Evolutionary conservation across 345 rosid species (phyloP), one percentile per base, ranked within the genome.

Genomic region (Eucalyptus sideroxylon): DNA sequence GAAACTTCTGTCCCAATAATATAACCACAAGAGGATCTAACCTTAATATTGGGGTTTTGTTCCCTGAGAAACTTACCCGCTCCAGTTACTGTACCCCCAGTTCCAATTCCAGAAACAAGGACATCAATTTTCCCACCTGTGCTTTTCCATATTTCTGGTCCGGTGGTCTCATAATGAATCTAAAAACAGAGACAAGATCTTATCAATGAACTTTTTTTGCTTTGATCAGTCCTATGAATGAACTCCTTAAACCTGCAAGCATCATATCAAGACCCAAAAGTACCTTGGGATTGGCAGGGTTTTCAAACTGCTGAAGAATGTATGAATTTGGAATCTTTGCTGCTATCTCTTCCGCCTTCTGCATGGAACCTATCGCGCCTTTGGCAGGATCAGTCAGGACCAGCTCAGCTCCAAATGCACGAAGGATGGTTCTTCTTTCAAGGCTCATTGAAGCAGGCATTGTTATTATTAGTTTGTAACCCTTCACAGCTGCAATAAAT

Each of bases 401-500:
- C 89, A 96, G 91, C 94, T 95, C 96, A 87, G 97, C 96, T 88
- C 98, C 97, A 90, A 96, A 95, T 87, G 94, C 98, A 77, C 93
- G 94, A 55, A 96, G 98, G 88, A 96, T 93, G 92, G 94, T 96
- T 93, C 97, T 94, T 94, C 98, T 95, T 90, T 96, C 98, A 17
- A 95, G 91, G 91, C 98, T 96, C 98, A 96, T 94, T 24, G 97
- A 93, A 89, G 98, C 92, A 87, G 98, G 98, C 98, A 96, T 96
- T 47, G 96, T 94, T 80, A 96, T 93, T 72, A 96, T 95, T 49
- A 95, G 95, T 87, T 42, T 94, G 92, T 96, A 96, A 69, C 98
- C 95, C 92, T 94, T 96, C 23, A 95, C 96, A 67, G 98, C 97
- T 56, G 97, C 97, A 90, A 94, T 92, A 90, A 96, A 96, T 87